Percentiles rank a stretch among this genome's conserved stretches.
Conservation (phyloP, 768 basidiomycete genomes). For the Lentinula edodes region DNA sequence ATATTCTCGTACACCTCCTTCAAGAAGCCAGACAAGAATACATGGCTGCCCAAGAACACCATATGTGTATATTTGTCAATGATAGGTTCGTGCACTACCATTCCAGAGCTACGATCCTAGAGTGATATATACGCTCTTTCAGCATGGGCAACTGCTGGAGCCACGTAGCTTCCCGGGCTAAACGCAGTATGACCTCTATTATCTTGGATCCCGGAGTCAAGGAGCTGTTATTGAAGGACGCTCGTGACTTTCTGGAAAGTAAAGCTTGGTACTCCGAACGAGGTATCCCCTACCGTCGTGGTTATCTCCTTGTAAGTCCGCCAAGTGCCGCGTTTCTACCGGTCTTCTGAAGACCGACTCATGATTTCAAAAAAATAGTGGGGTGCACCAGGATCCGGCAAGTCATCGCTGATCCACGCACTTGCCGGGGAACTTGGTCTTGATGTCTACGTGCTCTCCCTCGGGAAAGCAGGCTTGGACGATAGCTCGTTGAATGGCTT, state of each 20-base stretch:
- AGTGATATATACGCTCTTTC: too few relatives aligned
- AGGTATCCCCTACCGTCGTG: slow-evolving; percentile 78
- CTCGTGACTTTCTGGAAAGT: slow-evolving; percentile 61
- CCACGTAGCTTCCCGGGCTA: slow-evolving; percentile 50
- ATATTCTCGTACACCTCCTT: slow-evolving; percentile 46
- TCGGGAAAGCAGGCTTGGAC: slow-evolving; percentile 58
- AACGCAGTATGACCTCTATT: slow-evolving; percentile 62
- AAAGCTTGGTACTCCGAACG: slow-evolving; percentile 70
- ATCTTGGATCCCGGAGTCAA: slow-evolving; percentile 67
- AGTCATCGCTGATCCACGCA: slow-evolving; percentile 72
- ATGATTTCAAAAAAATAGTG: slow-evolving; percentile 28
- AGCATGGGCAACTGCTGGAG: slow-evolving; percentile 40
- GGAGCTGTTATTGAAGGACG: slow-evolving; percentile 62
- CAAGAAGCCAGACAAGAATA: slow-evolving; percentile 49
- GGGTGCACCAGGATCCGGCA: slow-evolving; percentile 74
- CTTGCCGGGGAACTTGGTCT: slow-evolving; percentile 75
- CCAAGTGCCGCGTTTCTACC: background rate
- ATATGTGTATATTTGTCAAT: slow-evolving; percentile 48
- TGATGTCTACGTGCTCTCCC: slow-evolving; percentile 67
- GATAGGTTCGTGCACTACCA: slow-evolving; percentile 16
- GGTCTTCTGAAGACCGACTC: too few relatives aligned
- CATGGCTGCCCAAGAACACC: slow-evolving; percentile 42
- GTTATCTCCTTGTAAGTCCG: slow-evolving; percentile 53
- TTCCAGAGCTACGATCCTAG: too few relatives aligned
- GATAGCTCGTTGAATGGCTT: slow-evolving; percentile 54